Base-by-base conservation (phyloP, 2,329 filamentous ascomycete genomes). In the Phoma sp. region DNA sequence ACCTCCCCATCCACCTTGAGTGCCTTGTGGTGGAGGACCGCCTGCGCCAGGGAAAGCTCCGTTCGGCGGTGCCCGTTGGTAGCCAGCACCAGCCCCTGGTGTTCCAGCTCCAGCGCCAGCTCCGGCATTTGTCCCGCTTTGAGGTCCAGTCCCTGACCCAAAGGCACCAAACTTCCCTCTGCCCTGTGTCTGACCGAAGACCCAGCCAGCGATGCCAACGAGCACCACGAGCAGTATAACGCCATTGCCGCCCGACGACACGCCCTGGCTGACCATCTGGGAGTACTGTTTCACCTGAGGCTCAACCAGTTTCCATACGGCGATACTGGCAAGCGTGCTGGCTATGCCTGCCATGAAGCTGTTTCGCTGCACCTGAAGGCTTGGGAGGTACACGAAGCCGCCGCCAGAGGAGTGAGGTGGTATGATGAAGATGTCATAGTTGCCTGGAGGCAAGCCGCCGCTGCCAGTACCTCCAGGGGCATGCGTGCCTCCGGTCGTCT, bases 361-460 rank as follows among this genome's bases (percentile, higher is more conserved):
- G 76, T 96, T 96, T 69, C 89, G 83, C 69, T 95, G 91, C 19
- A 91, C 89, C 70, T 89, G 85, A 58, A 98, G 77, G 0, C 93
- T 96, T 0, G 94, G 94, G n/a, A 98, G 85, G 75, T 98, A 97
- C 25, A 98, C 81, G 76, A 97, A 97, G 31, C 94, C 94, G 0
- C 88, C 86, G 48, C 94, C 94, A 6, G 93, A 84, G 10, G 92
- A 94, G 75, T 96, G 92, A 41, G 93, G 91, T 7, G 94, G 94
- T 69, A 98, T 93, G 74, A 97, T 89, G 79, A 97, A 97, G 72
- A 98, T 96, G 80, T 98, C 94, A 77, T 96, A 98, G 73, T 95
- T 96, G 51, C 94, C 93, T 1, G 90, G 84, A 2, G 94, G 94
- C 43, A 97, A 81, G 52, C 90, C 89, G 24, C 81, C 80, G 43